Evolutionary conservation across 352 stramenopile species (phyloP).

Genomic region (Phytophthora megakarya): DNA sequence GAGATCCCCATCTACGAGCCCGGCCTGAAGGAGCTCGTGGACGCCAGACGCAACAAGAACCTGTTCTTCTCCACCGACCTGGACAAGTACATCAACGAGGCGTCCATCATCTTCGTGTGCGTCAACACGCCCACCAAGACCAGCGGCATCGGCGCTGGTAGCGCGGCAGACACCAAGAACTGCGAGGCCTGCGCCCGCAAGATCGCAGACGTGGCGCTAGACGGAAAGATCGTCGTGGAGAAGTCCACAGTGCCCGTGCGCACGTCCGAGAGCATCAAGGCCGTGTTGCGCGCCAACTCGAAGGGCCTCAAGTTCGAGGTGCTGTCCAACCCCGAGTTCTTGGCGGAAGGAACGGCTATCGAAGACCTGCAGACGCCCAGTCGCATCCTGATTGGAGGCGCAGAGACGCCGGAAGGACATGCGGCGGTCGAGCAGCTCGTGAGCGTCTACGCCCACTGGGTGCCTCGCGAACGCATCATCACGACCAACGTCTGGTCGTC

Average conservation of each 20-base stretch:
- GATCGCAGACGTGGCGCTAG: slow-evolving; percentile 95
- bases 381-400: slow-evolving; percentile 98
- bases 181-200: slow-evolving; percentile 98
- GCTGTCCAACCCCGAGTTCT: slow-evolving; percentile 99
- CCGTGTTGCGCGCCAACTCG: slow-evolving; percentile 95
- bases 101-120: slow-evolving; percentile 99
- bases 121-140: slow-evolving; percentile 99
- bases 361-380: slow-evolving; percentile 94
- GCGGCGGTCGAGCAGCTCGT: slow-evolving; percentile 92
- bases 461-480: slow-evolving; percentile 94
- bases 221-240: slow-evolving; percentile 99
- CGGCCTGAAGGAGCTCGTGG: slow-evolving; percentile 96
- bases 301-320: slow-evolving; percentile 96
- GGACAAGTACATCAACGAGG: slow-evolving; percentile 95
- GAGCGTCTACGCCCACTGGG: slow-evolving; percentile 98
- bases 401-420: slow-evolving; percentile 91
- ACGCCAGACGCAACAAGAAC: slow-evolving; percentile 92
- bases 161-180: slow-evolving; percentile 99
- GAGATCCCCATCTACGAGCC: slow-evolving; percentile 99
- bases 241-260: slow-evolving; percentile 99
- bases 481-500: slow-evolving; percentile 99
- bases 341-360: slow-evolving; percentile 99
- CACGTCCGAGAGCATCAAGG: slow-evolving; percentile 96
- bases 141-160: slow-evolving; percentile 96
- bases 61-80: slow-evolving; percentile 99